Evolutionary conservation across 768 basidiomycete genomes (phyloP), one percentile per base, ranked within the genome.

Genomic region (Hemileccinum impolitum): DNA sequence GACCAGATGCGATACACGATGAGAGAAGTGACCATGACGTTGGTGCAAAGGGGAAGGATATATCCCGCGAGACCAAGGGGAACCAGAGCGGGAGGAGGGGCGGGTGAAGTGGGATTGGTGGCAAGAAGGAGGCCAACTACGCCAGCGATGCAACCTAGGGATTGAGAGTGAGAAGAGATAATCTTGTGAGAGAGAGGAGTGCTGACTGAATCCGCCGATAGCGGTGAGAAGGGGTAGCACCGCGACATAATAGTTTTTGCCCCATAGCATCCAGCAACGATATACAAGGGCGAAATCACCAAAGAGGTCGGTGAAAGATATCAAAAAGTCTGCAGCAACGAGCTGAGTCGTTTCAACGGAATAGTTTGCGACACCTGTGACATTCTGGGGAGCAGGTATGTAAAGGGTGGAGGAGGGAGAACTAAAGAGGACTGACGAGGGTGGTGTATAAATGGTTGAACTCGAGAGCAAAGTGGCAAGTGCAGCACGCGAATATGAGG

Each of bases 261-360:
- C 63, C 72, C 73, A 76, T 39, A 76, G 39, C 51, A 71, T 55
- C 66, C 70, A 76, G 57, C 71, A 74, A 30, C 75, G 75, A 47
- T 74, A 75, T 25, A 72, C 53, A 30, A 74, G 64, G 39, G 68
- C 51, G 31, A 65, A 14, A 54, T 72, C 62, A 2, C 70, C 72
- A 18, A 70, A 26, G 34, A 74, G 63, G 52, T 72, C 70, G 0
- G 64, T 60, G 30, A 72, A 42, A 1, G 70, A 70, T 46, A 73
- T 63, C 36, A 74, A 50, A 18, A 70, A 50, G 54, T 72, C 71
- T 4, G 70, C 70, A 3, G 54, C 73, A 4, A 61, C 28, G 43
- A 70, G 67, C 17, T 19, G 28, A 2, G 18, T 49, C 1, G 67
- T 73, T 60, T 73, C 71, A 23, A 60, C 35, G 6, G 67, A 53